Percentiles rank a stretch among this genome's conserved stretches.
Conservation (phyloP, 2,329 filamentous ascomycete genomes). For the Stachybotrys chlorohalonatus region DNA sequence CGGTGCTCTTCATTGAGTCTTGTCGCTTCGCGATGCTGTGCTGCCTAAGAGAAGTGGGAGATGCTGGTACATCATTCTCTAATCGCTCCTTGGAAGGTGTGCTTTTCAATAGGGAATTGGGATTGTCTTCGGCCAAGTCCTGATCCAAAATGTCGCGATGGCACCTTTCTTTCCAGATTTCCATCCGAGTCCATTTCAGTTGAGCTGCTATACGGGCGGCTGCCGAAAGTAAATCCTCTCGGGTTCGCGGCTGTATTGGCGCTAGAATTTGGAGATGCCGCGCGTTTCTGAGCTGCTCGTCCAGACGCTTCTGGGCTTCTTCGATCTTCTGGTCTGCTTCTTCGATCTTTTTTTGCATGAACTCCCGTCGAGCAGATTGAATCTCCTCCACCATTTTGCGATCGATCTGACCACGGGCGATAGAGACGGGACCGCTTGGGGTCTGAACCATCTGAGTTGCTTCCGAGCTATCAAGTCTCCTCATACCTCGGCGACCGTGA, state of each 20-base stretch:
- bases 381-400: conserved; percentile 81
- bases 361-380: conserved; percentile 67
- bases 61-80: conserved; percentile 13
- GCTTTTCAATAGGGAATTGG: conserved; percentile 6
- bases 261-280: conserved; percentile 83
- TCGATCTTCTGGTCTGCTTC: conserved; percentile 76
- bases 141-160: conserved; percentile 80
- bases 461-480: conserved; percentile 59
- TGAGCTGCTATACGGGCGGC: conserved; percentile 80
- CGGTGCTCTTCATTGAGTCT: conserved; percentile 13
- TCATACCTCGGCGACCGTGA: conserved; percentile 62
- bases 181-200: conserved; percentile 86
- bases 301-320: conserved; percentile 65
- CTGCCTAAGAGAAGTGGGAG: conserved; percentile 17
- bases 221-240: conserved; percentile 77
- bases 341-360: conserved; percentile 74
- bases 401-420: conserved; percentile 66
- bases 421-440: conserved; percentile 62
- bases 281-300: conserved; percentile 77
- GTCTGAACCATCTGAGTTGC: conserved; percentile 55
- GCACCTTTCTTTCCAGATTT: conserved; percentile 86
- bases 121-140: conserved; percentile 71
- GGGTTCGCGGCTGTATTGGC: conserved; percentile 81
- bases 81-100: conserved; percentile 15
- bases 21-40: conserved; percentile 7